Conservation (phyloP, 441 rosid species). For the Mallotus japonicus region DNA sequence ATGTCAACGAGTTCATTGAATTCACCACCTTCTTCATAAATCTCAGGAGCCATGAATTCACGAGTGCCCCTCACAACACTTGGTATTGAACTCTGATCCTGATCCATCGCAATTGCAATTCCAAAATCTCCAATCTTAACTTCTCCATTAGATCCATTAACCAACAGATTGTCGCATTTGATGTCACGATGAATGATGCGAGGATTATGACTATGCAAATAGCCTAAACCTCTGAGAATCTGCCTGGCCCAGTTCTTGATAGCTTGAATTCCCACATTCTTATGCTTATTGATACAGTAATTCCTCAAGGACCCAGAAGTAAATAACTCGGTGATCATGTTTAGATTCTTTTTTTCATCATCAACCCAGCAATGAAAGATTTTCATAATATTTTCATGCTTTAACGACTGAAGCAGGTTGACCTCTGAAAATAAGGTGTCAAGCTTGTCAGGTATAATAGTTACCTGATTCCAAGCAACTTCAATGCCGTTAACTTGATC, state of each 20-base stretch:
- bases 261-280: constrained; percentile 49
- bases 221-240: constrained; percentile 51
- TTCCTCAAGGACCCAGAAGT: constrained; percentile 51
- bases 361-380: constrained; percentile 54
- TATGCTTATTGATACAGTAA: constrained; percentile 51
- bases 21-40: too few relatives aligned
- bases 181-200: constrained; percentile 52
- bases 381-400: constrained; percentile 46
- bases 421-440: constrained; percentile 18
- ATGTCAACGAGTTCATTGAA: constrained; percentile 50
- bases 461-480: too few relatives aligned
- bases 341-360: constrained; percentile 39
- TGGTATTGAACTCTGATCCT: constrained; percentile 54
- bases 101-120: constrained; percentile 29
- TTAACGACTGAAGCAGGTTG: background rate
- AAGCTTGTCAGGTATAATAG: too few relatives aligned
- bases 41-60: background rate
- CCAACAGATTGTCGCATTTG: constrained; percentile 56
- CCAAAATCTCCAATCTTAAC: constrained; percentile 49
- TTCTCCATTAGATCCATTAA: constrained; percentile 42
- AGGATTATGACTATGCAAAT: constrained; percentile 46
- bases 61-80: constrained; percentile 24
- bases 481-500: too few relatives aligned
- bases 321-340: constrained; percentile 56
- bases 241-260: constrained; percentile 66